A percentile compares a stretch with the other conserved stretches of the same genome.
Conservation (phyloP, 148 eudicot genomes). For the Chenopodium album region DNA sequence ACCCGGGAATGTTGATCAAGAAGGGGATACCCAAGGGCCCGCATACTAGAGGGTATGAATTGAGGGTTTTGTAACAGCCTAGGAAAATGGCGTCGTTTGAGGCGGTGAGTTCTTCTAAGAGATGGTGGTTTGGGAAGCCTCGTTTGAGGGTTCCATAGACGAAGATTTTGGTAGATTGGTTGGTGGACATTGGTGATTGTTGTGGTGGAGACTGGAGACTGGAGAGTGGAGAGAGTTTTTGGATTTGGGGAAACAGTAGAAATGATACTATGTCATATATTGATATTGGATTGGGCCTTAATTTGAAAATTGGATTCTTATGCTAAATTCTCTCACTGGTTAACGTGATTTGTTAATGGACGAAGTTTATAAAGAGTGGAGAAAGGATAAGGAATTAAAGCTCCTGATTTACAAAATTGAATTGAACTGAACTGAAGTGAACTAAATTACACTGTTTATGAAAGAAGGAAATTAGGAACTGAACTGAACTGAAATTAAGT, state of each 20-base stretch:
- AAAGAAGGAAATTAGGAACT: too few species aligned
- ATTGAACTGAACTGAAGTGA: too few species aligned
- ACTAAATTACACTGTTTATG: too few species aligned
- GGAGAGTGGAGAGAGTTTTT: neutral
- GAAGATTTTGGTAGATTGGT: constrained; percentile 38
- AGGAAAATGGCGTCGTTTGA: constrained; percentile 51
- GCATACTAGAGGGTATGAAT: constrained; percentile 49
- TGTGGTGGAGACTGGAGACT: neutral
- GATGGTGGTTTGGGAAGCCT: constrained; percentile 62
- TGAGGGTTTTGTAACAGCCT: constrained; percentile 42
- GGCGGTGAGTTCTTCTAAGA: constrained; percentile 37
- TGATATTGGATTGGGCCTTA: neutral
- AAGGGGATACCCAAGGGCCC: constrained; percentile 76
- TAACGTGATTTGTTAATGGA: too few species aligned
- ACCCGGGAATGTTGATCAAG: constrained; percentile 55
- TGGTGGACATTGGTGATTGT: neutral
- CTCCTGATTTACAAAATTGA: too few species aligned
- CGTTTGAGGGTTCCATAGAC: constrained; percentile 75
- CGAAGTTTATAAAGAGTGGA: too few species aligned
- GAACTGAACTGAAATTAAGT: too few species aligned
- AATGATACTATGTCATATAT: neutral
- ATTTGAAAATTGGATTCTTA: neutral
- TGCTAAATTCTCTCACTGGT: too few species aligned
- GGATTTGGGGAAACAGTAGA: neutral
- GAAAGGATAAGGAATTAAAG: too few species aligned